phyloP scores from a whole-genome alignment of 352 stramenopile genomes.

The Plasmopara viticola region DNA sequence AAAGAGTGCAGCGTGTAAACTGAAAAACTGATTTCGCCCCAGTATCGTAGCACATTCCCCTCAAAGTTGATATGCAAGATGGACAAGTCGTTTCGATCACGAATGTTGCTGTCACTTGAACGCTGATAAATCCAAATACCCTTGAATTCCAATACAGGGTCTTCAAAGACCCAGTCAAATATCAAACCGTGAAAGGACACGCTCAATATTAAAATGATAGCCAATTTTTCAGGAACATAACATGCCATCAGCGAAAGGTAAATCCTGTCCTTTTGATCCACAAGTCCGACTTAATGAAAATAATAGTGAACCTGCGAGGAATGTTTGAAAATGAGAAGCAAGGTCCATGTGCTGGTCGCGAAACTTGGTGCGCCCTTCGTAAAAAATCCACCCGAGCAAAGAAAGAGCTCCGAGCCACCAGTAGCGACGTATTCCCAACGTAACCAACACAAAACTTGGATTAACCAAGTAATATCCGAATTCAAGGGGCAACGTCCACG shows the following conservation, averaged over 20 bases:
- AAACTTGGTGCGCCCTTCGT: constrained; percentile 16
- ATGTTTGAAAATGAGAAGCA: constrained; percentile 22
- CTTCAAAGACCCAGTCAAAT: constrained; percentile 20
- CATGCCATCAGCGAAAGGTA: constrained; percentile 18
- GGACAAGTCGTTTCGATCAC: constrained; percentile 22
- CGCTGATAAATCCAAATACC: constrained; percentile 17
- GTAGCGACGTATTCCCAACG: constrained; percentile 13
- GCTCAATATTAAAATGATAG: constrained; percentile 20
- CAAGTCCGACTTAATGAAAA: constrained; percentile 22
- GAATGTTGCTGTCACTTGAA: constrained; percentile 14
- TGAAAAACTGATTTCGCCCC: constrained; percentile 22
- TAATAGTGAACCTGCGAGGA: constrained; percentile 30
- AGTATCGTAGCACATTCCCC: constrained; percentile 22
- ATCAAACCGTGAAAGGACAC: constrained; percentile 21
- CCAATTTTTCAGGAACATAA: constrained; percentile 22
- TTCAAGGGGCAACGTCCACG: constrained; percentile 24
- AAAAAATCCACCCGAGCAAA: constrained; percentile 17
- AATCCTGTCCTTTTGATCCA: constrained; percentile 16
- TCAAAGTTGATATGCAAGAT: constrained; percentile 18
- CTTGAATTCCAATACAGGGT: constrained; percentile 6
- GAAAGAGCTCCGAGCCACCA: constrained; percentile 24
- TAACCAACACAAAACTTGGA: constrained; percentile 26
- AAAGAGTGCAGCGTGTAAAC: constrained; percentile 23
- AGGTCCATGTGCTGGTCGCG: constrained; percentile 16
- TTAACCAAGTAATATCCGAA: constrained; percentile 37